Percentiles rank a stretch among this genome's conserved stretches.
phyloP scores from a whole-genome alignment of 768 basidiomycete genomes.

The Lentinula sp. region DNA sequence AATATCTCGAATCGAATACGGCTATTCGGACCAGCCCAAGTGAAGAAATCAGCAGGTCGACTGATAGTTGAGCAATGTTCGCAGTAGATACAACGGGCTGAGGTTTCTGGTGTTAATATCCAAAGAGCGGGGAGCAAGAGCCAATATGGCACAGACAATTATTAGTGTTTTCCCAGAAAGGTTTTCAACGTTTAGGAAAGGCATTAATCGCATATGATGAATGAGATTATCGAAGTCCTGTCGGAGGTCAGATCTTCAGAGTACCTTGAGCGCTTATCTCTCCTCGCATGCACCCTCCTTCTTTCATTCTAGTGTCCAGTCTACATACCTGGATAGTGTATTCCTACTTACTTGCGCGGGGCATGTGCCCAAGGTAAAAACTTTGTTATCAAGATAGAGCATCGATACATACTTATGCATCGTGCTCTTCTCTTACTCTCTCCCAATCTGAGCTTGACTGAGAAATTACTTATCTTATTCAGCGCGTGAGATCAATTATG shows the following conservation, averaged over 20 bases:
- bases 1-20: slow-evolving; percentile 52
- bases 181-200: slow-evolving; percentile 22
- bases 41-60: slow-evolving; percentile 67
- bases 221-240: background rate
- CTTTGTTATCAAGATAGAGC: too few relatives aligned
- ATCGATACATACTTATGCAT: too few relatives aligned
- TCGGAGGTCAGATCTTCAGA: background rate
- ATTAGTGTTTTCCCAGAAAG: slow-evolving; percentile 36
- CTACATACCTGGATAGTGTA: too few relatives aligned
- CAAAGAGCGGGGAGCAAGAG: background rate
- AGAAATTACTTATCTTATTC: too few relatives aligned
- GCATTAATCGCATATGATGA: slow-evolving; percentile 13
- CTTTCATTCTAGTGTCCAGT: too few relatives aligned
- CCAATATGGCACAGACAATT: slow-evolving; percentile 29
- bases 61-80: slow-evolving; percentile 76
- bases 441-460: background rate
- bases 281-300: too few relatives aligned
- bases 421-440: background rate
- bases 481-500: too few relatives aligned
- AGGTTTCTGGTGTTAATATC: slow-evolving; percentile 8
- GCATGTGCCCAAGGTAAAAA: too few relatives aligned
- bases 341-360: too few relatives aligned
- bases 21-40: slow-evolving; percentile 57
- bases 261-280: too few relatives aligned
- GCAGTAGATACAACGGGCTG: slow-evolving; percentile 75